Evolutionary conservation across 2,329 filamentous ascomycete genomes (phyloP).

Genomic region (Cercospora citrullina): DNA sequence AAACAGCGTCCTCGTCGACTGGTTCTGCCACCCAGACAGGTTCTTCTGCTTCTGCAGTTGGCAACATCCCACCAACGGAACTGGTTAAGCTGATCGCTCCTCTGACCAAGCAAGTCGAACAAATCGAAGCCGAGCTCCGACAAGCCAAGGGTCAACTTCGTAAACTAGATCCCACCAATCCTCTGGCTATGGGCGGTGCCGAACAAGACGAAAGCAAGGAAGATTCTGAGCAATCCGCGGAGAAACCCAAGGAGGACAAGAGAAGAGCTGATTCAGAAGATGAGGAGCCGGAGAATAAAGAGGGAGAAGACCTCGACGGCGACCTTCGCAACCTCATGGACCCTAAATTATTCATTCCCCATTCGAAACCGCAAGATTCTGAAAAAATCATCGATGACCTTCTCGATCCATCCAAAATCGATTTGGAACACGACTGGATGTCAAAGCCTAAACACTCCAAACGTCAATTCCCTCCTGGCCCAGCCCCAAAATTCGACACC

Average conservation of each 20-base stretch:
- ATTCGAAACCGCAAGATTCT: neutral
- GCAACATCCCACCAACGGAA: constrained; percentile 1
- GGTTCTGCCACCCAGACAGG: neutral
- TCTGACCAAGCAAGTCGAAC: constrained; percentile 11
- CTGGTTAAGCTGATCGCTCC: constrained; percentile 12
- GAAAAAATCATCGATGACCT: neutral
- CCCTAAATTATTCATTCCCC: too few relatives aligned
- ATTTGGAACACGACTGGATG: neutral
- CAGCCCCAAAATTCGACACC: neutral
- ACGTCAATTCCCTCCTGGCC: constrained; percentile 4
- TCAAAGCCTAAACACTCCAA: neutral
- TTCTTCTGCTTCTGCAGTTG: neutral
- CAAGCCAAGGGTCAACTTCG: constrained; percentile 9
- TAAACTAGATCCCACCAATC: neutral
- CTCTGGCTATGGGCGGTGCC: neutral
- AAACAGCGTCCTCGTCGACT: neutral
- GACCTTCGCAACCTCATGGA: neutral
- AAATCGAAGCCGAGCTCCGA: constrained; percentile 4
- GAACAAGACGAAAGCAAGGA: neutral
- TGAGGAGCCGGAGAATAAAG: neutral
- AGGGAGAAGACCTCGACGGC: neutral
- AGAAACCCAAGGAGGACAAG: neutral
- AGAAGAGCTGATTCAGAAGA: neutral
- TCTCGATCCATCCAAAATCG: neutral
- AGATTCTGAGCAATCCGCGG: neutral